Base-by-base conservation (phyloP, 352 stramenopile genomes). In the Phytophthora pseudosyringae region DNA sequence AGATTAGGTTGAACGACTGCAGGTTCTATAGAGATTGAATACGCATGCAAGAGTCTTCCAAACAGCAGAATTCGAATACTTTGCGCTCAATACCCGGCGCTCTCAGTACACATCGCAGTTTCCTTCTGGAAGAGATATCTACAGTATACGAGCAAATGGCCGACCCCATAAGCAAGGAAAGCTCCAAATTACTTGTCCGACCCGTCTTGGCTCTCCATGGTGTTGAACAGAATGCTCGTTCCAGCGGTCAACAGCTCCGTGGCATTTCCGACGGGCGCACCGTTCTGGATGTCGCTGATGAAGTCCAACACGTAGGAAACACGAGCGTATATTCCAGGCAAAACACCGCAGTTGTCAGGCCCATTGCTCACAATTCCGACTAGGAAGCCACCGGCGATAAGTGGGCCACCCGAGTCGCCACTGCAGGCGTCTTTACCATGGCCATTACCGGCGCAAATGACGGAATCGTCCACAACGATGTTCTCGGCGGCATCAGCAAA, bases 391-490 rank as follows among this genome's bases (percentile, higher is more conserved):
- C 45, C 16, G 9, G 33, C 11, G 1, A 50, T 33, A 21, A 51
- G 21, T 36, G 52, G 40, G 12, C 52, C 52, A 1, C 40, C 52
- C 6, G 16, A 44, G 31, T 52, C 52, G 16, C 40, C 40, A 0
- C 11, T 1, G 15, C 52, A 52, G 0, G 40, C 1, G 35, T 52
- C 52, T 32, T 38, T 50, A 1, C 41, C 41, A 2, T 54, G 1
- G 5, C 40, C 40, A n/a, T 10, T 7, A 13, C 40, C 41, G 6
- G 52, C 41, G 10, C 54, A 62, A 26, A 60, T 48, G 2, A 29
- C 25, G 5, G 11, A 53, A 7, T 44, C 41, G 18, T n/a, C n/a
- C n/a, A n/a, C n/a, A n/a, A n/a, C n/a, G n/a, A n/a, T n/a, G n/a
- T n/a, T n/a, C n/a, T n/a, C n/a, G n/a, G n/a, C n/a, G n/a, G n/a